These are phyloP conservation scores for Lophium mytilinum DNA, from an alignment of 495 filamentous ascomycete genomes.

Conservation along the genomic window DNA sequence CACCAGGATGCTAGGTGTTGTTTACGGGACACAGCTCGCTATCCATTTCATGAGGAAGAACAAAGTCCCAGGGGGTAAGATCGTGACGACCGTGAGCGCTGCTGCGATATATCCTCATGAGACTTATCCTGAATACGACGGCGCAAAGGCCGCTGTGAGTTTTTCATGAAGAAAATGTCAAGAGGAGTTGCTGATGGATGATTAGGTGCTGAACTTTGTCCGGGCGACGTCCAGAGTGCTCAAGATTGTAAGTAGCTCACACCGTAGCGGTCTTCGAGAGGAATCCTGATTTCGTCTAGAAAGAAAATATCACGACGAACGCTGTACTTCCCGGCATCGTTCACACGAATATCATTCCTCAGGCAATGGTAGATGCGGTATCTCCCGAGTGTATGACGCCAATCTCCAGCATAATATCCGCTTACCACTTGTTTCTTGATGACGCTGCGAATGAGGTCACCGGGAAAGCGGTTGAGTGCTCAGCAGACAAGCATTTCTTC, in stretches of 20 bases:
- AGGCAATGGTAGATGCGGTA: constrained; percentile 33
- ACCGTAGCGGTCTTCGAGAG: background rate
- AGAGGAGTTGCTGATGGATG: background rate
- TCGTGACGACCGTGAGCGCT: constrained; percentile 33
- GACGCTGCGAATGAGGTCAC: constrained; percentile 17
- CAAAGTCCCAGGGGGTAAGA: constrained; percentile 31
- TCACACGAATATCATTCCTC: constrained; percentile 34
- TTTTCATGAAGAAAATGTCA: background rate
- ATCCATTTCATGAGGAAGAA: constrained; percentile 41
- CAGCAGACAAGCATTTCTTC: constrained; percentile 29
- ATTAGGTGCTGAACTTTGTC: constrained; percentile 32
- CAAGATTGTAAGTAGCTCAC: constrained; percentile 18
- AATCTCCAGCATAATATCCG: constrained; percentile 29
- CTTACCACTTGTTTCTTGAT: constrained; percentile 31
- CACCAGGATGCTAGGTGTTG: constrained; percentile 5
- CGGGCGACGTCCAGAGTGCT: constrained; percentile 29
- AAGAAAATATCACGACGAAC: constrained; percentile 35
- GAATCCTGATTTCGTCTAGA: constrained; percentile 17
- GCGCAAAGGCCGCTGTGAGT: constrained; percentile 35
- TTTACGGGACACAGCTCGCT: constrained; percentile 37
- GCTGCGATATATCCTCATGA: constrained; percentile 33
- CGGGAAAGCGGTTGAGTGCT: constrained; percentile 34
- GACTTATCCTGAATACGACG: constrained; percentile 36
- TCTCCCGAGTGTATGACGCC: constrained; percentile 32
- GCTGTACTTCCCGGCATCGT: constrained; percentile 32